Percentiles rank a stretch among this genome's conserved stretches.
Conservation (phyloP, 441 rosid species). For the Erodium texanum region DNA sequence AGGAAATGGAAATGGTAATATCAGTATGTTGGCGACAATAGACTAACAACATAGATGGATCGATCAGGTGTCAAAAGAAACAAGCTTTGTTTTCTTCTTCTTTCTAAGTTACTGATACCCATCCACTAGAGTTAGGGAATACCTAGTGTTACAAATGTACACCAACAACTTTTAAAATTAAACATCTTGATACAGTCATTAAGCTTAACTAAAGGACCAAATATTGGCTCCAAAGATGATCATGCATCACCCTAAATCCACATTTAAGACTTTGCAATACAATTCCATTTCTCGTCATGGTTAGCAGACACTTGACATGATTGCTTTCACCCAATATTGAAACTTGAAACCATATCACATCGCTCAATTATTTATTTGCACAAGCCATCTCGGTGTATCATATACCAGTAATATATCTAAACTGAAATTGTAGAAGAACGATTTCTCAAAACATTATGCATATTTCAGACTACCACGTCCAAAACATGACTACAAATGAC, state of each 20-base stretch:
- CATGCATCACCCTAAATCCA: neutral
- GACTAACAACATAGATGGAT: neutral
- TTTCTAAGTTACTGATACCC: neutral
- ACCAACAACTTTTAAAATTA: neutral
- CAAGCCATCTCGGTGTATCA: too few species aligned
- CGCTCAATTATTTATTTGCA: too few species aligned
- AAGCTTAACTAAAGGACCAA: neutral
- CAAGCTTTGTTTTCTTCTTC: neutral
- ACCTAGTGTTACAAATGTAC: neutral
- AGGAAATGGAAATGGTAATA: neutral
- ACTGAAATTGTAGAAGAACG: too few species aligned
- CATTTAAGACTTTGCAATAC: too few species aligned
- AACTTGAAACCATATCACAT: too few species aligned
- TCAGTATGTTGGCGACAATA: neutral
- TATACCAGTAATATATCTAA: too few species aligned
- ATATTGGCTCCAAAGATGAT: neutral
- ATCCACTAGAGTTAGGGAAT: neutral
- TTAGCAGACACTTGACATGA: too few species aligned
- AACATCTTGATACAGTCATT: neutral
- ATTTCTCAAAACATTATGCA: too few species aligned
- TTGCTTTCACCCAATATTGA: too few species aligned
- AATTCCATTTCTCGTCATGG: too few species aligned
- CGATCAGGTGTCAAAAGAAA: neutral
- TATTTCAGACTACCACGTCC: too few species aligned
- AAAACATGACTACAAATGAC: too few species aligned